These are phyloP conservation scores for Podospora fimiseda DNA, from an alignment of 495 filamentous ascomycete species.

Conservation along the genomic window DNA sequence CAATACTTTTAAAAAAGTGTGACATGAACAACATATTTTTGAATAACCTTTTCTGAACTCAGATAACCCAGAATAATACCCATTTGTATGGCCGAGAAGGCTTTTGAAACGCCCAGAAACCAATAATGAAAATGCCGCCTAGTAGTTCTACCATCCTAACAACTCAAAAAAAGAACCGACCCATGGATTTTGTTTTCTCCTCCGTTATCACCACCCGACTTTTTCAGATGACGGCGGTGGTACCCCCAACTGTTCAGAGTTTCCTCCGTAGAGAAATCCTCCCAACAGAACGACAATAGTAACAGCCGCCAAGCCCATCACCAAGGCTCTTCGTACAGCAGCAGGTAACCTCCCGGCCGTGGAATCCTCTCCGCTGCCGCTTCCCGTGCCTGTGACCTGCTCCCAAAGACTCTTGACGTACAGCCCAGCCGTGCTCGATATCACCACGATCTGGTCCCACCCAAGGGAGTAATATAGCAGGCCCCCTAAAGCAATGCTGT, in stretches of 20 bases:
- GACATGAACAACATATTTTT: too few relatives aligned
- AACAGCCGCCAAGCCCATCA: slow-evolving; percentile 50
- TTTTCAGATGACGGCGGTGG: neutral
- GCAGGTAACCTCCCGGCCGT: slow-evolving; percentile 45
- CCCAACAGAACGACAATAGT: slow-evolving; percentile 49
- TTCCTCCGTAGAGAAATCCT: slow-evolving; percentile 18
- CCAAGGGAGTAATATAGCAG: slow-evolving; percentile 65
- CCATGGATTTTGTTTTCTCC: neutral
- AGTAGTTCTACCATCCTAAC: too few relatives aligned
- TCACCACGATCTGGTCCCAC: slow-evolving; percentile 58
- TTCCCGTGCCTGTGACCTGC: slow-evolving; percentile 32
- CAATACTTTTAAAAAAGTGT: too few relatives aligned
- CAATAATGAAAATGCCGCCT: too few relatives aligned
- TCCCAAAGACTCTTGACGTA: slow-evolving; percentile 56
- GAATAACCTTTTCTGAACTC: too few relatives aligned
- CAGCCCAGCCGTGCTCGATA: slow-evolving; percentile 45
- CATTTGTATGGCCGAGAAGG: too few relatives aligned
- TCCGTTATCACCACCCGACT: too few relatives aligned
- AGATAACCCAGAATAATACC: too few relatives aligned
- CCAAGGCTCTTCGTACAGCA: slow-evolving; percentile 57
- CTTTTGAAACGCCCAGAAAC: too few relatives aligned
- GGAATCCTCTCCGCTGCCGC: neutral
- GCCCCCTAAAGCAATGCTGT: slow-evolving; percentile 56
- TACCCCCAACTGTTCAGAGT: neutral
- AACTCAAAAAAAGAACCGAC: too few relatives aligned